A percentile compares a stretch with the other conserved stretches of the same genome.
These are phyloP conservation scores for Monascus purpureus DNA, from an alignment of 495 filamentous ascomycete genomes.

Conservation along the genomic window DNA sequence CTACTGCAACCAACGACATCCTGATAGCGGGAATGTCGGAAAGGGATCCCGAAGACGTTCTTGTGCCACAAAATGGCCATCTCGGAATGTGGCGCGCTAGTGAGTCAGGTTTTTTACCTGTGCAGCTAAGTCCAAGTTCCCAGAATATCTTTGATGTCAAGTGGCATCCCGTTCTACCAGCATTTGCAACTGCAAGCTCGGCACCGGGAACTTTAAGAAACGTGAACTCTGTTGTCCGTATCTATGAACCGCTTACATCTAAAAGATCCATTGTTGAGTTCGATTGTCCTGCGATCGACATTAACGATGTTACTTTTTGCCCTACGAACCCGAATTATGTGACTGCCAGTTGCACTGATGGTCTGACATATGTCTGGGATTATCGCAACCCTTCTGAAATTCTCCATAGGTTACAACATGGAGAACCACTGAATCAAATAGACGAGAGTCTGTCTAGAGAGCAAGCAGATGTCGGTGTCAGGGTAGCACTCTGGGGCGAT, in stretches of 20 bases:
- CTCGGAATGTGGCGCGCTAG: constrained; percentile 57
- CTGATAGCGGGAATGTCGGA: constrained; percentile 70
- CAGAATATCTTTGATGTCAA: constrained; percentile 69
- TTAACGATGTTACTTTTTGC: constrained; percentile 63
- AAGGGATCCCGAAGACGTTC: constrained; percentile 37
- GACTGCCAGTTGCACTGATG: constrained; percentile 74
- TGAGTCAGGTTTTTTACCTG: constrained; percentile 27
- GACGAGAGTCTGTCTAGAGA: constrained; percentile 44
- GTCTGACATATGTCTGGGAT: constrained; percentile 78
- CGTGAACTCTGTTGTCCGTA: constrained; percentile 34
- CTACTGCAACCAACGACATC: constrained; percentile 33
- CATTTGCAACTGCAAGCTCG: constrained; percentile 49
- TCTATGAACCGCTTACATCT: constrained; percentile 30
- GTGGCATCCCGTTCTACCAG: constrained; percentile 52
- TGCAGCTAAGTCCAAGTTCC: constrained; percentile 34
- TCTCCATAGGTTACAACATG: constrained; percentile 59
- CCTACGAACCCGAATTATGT: constrained; percentile 41
- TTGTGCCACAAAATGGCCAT: constrained; percentile 47
- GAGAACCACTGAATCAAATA: constrained; percentile 47
- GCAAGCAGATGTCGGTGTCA: constrained; percentile 64
- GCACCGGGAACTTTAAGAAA: constrained; percentile 21
- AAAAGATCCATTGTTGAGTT: constrained; percentile 20
- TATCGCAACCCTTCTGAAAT: constrained; percentile 37
- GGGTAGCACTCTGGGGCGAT: constrained; percentile 66
- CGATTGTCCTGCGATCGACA: constrained; percentile 69